phyloP scores from a whole-genome alignment of 345 rosid genomes.

The Melastoma malabathricum region DNA sequence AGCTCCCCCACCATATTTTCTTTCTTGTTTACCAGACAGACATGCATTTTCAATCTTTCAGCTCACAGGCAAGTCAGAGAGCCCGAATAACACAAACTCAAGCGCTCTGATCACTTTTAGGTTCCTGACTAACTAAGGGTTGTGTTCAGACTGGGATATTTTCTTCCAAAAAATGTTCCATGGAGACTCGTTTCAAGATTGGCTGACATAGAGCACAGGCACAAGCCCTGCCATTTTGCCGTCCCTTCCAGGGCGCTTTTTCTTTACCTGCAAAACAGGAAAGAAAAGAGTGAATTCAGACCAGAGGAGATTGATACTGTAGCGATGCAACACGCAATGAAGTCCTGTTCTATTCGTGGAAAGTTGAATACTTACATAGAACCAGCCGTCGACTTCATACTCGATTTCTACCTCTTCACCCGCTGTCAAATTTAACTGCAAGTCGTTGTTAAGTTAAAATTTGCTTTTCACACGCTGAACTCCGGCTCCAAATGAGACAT shows the following conservation, averaged over 20 bases:
- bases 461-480: neutral
- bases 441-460: constrained; percentile 9
- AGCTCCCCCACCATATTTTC: too few species aligned
- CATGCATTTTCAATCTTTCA: too few species aligned
- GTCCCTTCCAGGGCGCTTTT: constrained; percentile 94
- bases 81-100: too few species aligned
- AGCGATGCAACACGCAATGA: too few species aligned
- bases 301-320: too few species aligned
- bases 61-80: too few species aligned
- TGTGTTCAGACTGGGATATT: neutral
- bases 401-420: constrained; percentile 93
- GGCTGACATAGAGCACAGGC: constrained; percentile 88
- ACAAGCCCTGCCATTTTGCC: constrained; percentile 97
- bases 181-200: constrained; percentile 18
- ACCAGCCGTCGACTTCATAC: constrained; percentile 98
- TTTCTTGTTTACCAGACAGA: too few species aligned
- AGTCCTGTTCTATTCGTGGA: too few species aligned
- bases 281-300: too few species aligned
- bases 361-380: constrained; percentile 51
- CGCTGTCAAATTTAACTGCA: constrained; percentile 85
- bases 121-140: too few species aligned
- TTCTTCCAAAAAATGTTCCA: neutral
- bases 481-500: neutral
- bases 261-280: constrained; percentile 60
- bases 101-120: too few species aligned